Evolutionary conservation across 2,329 filamentous ascomycete species (phyloP).

Genomic region (Penicillium thymicola): DNA sequence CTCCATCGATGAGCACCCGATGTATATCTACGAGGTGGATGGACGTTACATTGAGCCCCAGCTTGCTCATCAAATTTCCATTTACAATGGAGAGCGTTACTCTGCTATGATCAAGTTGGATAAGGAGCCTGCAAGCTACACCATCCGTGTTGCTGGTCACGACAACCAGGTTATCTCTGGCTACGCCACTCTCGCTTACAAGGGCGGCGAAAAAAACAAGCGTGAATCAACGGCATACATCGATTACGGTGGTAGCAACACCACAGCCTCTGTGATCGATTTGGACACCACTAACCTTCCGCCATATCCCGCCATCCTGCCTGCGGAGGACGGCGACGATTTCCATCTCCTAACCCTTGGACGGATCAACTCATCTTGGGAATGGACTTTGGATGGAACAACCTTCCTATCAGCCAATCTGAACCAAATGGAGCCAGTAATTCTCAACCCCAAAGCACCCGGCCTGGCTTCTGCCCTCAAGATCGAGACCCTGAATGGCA

Average conservation of each 20-base stretch:
- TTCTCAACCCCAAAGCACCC: conserved; percentile 8
- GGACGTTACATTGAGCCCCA: not conserved
- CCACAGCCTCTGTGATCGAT: conserved; percentile 9
- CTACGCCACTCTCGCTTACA: not conserved
- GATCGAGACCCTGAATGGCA: not conserved
- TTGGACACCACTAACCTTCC: conserved; percentile 9
- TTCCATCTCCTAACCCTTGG: not conserved
- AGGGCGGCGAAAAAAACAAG: not conserved
- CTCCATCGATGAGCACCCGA: conserved; percentile 30
- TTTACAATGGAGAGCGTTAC: not conserved
- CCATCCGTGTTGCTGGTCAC: not conserved
- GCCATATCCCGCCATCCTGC: conserved; percentile 4
- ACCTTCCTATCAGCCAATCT: conserved; percentile 9
- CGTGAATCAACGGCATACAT: not conserved
- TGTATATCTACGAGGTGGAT: conserved; percentile 44
- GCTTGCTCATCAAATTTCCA: not conserved
- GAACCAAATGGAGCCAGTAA: conserved; percentile 5
- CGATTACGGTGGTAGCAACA: conserved; percentile 3
- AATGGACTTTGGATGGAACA: conserved; percentile 15
- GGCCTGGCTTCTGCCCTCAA: not conserved
- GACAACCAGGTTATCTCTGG: not conserved
- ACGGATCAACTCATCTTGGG: conserved; percentile 10
- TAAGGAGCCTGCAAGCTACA: not conserved
- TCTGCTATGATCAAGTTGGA: not conserved
- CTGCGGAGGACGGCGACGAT: not conserved